Percentiles rank a stretch among this genome's conserved stretches.
Conservation (phyloP, 768 basidiomycete genomes). For the Suillus decipiens region DNA sequence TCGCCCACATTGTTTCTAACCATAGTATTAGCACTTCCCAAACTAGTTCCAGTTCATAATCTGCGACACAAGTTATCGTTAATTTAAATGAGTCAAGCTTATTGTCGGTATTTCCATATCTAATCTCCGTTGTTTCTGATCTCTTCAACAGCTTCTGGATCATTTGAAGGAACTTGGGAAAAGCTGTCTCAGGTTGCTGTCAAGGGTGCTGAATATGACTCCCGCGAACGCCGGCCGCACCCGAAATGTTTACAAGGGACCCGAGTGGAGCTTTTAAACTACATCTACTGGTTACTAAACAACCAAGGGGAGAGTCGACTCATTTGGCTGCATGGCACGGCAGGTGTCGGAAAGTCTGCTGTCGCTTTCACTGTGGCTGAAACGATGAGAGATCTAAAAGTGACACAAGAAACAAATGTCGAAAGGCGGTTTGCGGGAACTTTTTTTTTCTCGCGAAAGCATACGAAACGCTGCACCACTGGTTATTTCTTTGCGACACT, state of each 20-base stretch:
- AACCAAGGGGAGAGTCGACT: background rate
- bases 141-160: background rate
- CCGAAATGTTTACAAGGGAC: constrained; percentile 1
- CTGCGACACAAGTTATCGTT: background rate
- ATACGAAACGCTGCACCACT: background rate
- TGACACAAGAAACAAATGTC: background rate
- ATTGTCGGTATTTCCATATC: background rate
- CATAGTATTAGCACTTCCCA: background rate
- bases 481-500: constrained; percentile 1
- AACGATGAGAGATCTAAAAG: background rate
- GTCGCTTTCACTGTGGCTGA: constrained; percentile 1
- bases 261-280: background rate
- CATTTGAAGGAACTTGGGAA: constrained; percentile 4
- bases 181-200: background rate
- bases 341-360: constrained; percentile 1
- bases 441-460: background rate
- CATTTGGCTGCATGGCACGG: background rate
- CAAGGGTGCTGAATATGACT: constrained; percentile 4
- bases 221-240: background rate
- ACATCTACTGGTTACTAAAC: background rate
- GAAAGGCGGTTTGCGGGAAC: background rate
- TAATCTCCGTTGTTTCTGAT: background rate
- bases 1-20: background rate
- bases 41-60: background rate
- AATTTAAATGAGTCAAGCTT: background rate